Conservation (phyloP, 129 eudicot genomes). For the Mikania micrantha region DNA sequence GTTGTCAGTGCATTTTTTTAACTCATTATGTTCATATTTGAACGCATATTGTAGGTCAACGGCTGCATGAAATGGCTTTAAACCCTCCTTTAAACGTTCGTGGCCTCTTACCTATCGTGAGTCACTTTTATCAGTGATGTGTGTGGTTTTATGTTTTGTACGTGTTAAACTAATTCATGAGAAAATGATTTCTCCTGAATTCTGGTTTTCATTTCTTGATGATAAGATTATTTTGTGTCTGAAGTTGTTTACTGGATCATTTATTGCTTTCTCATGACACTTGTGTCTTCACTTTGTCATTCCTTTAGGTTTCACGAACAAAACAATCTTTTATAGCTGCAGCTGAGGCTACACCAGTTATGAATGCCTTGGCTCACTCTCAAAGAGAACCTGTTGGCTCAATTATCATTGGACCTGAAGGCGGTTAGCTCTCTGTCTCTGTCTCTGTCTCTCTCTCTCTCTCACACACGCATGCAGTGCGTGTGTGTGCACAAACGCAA, state of each 20-base stretch:
- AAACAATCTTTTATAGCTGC: conserved; percentile 73
- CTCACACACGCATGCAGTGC: background rate
- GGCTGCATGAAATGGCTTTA: conserved; percentile 84
- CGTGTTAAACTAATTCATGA: background rate
- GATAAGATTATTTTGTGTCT: background rate
- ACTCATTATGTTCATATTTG: conserved; percentile 8
- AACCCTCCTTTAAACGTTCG: conserved; percentile 56
- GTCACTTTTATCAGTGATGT: conserved; percentile 23
- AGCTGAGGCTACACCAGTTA: conserved; percentile 71
- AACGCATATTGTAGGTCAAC: conserved; percentile 54
- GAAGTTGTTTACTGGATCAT: background rate
- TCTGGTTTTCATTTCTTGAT: conserved; percentile 2
- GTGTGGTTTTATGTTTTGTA: background rate
- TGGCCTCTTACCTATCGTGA: conserved; percentile 59
- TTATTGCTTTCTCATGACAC: background rate
- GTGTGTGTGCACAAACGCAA: too few species aligned
- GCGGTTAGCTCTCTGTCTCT: conserved; percentile 52
- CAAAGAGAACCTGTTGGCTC: conserved; percentile 45
- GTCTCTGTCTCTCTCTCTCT: conserved; percentile 1
- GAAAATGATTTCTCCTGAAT: background rate
- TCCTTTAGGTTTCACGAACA: conserved; percentile 54
- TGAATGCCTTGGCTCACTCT: conserved; percentile 40
- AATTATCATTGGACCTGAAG: conserved; percentile 91
- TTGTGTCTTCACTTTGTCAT: conserved; percentile 4
- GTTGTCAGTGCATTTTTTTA: background rate